These are phyloP conservation scores for Wickerhamomyces bovis DNA, from an alignment of 805 yeast species.

Conservation along the genomic window DNA sequence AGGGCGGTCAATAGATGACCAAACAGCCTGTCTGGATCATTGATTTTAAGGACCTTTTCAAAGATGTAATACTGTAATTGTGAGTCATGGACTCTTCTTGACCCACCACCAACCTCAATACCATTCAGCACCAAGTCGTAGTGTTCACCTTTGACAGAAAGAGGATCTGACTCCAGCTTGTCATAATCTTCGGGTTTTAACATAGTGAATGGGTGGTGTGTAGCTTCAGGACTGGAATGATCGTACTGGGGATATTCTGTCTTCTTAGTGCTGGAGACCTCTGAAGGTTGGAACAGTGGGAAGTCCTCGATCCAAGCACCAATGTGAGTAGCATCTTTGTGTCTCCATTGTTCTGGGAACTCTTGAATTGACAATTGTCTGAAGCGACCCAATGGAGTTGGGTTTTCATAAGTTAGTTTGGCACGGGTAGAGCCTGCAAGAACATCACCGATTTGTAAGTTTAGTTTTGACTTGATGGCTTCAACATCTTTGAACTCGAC, in stretches of 20 bases:
- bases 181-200: conserved; percentile 64
- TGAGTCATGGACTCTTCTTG: conserved; percentile 89
- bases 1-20: conserved; percentile 84
- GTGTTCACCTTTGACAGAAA: conserved; percentile 78
- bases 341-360: conserved; percentile 41
- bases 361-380: conserved; percentile 65
- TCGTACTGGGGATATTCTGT: conserved; percentile 59
- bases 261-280: conserved; percentile 23
- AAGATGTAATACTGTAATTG: conserved; percentile 70
- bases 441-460: conserved; percentile 60
- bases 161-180: conserved; percentile 45
- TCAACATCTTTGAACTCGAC: conserved; percentile 29
- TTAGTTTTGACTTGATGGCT: conserved; percentile 28
- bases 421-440: conserved; percentile 78
- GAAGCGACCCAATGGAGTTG: conserved; percentile 87
- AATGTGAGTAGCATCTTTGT: conserved; percentile 33
- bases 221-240: conserved; percentile 45
- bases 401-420: conserved; percentile 72
- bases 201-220: conserved; percentile 99
- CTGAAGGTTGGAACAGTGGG: conserved; percentile 83
- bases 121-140: conserved; percentile 93
- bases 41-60: conserved; percentile 53
- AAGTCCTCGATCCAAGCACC: conserved; percentile 88
- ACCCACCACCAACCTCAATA: conserved; percentile 95
- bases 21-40: conserved; percentile 56